Base-by-base conservation (phyloP, 768 basidiomycete genomes). In the Boletus pseudopeckii region DNA sequence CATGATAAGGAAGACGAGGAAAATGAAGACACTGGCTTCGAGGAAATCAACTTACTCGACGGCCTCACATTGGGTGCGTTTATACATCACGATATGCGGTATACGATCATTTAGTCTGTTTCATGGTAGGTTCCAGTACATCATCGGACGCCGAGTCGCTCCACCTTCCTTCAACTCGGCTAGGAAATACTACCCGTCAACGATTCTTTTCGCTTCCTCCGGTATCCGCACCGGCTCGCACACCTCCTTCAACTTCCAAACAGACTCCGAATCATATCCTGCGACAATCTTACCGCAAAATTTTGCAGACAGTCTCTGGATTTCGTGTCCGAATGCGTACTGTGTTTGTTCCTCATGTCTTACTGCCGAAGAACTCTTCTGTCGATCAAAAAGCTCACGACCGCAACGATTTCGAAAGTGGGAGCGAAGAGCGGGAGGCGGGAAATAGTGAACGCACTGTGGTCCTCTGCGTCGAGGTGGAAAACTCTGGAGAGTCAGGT, bases 271-370 rank as follows among this genome's bases (percentile, higher is more conserved):
- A 76, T 32, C 80, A 88, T 1, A 90, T 90, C 0, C 74, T 97
- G 10, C 84, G 91, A 44, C 94, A 93, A 67, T 91, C 92, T 1
- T 94, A 84, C 68, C 81, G 93, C 26, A 86, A 88, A 63, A 85
- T 88, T 1, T 72, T 97, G 17, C 77, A 79, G 42, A 87, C 90
- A 0, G 84, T 87, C 4, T 88, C 90, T 26, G 93, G 92, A 4
- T 88, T 97, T 69, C 80, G 85, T 20, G 88, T 97, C 24, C 84
- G 92, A 33, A 96, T 96, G 94, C 81, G 92, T n/a, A 94, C 92
- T 0, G 88, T 93, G 6, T 92, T 94, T 58, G 85, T 95, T 11
- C 94, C 94, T 0, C 86, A 91, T 59, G 81, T 94, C 20, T 76
- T 92, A 42, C 72, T 92, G 5, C 82, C 84, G 2, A 78, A 78